phyloP scores from a whole-genome alignment of 768 basidiomycete species.

The Russula lepida region DNA sequence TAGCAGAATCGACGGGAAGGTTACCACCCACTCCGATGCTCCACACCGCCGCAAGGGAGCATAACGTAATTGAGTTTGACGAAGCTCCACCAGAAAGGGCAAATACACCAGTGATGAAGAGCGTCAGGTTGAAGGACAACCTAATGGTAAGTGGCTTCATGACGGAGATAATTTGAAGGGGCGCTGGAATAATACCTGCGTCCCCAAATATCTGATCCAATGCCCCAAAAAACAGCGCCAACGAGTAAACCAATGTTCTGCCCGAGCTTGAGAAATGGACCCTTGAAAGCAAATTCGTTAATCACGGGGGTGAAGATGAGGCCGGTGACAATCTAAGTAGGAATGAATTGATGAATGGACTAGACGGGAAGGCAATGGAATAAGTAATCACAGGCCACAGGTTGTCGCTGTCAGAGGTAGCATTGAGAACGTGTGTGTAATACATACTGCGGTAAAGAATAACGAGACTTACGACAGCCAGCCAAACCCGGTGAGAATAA shows the following conservation, averaged over 20 bases:
- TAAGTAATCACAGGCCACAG: constrained; percentile 52
- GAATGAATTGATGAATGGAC: neutral
- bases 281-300: constrained; percentile 54
- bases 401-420: constrained; percentile 46
- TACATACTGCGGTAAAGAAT: neutral
- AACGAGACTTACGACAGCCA: constrained; percentile 55
- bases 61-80: constrained; percentile 42
- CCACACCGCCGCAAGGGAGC: constrained; percentile 46
- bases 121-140: constrained; percentile 61
- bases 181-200: constrained; percentile 36
- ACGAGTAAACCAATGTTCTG: constrained; percentile 66
- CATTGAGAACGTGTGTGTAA: neutral
- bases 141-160: constrained; percentile 25
- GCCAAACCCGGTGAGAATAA: constrained; percentile 62
- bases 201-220: constrained; percentile 65
- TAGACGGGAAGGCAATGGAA: neutral
- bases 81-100: constrained; percentile 55
- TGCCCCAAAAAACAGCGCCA: constrained; percentile 62
- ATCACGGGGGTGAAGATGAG: constrained; percentile 56
- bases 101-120: constrained; percentile 60
- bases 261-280: constrained; percentile 57
- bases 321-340: constrained; percentile 47
- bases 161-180: neutral
- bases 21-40: constrained; percentile 69
- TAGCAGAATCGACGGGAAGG: constrained; percentile 65